Evolutionary conservation across 306 rosid species (phyloP).

Genomic region (Trifolium pratense): DNA sequence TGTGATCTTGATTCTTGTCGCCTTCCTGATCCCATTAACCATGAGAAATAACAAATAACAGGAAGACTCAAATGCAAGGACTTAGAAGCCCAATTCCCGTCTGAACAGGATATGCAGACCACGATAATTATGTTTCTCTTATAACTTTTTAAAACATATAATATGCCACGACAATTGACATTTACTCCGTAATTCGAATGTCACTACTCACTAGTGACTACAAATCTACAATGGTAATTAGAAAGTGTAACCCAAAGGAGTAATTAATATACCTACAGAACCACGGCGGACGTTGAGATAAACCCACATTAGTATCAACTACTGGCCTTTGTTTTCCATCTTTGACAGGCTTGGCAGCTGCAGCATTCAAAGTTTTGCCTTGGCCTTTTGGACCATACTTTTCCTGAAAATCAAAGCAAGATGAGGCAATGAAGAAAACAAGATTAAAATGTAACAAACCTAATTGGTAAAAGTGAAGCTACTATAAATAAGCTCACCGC

Average conservation of each 20-base stretch:
- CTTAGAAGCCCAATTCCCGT: slow-evolving; percentile 10
- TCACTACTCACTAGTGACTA: too few species aligned
- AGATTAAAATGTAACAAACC: background rate
- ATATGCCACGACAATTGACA: too few species aligned
- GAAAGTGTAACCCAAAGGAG: slow-evolving; percentile 5
- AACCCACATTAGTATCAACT: slow-evolving; percentile 80
- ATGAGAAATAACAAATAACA: background rate
- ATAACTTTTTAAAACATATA: slow-evolving; percentile 17
- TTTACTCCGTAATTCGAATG: background rate
- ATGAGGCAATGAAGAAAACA: background rate
- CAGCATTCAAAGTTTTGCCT: slow-evolving; percentile 55
- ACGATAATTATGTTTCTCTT: background rate
- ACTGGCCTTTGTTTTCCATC: slow-evolving; percentile 61
- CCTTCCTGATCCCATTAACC: slow-evolving; percentile 33
- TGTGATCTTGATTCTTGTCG: background rate
- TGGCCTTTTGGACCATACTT: slow-evolving; percentile 97
- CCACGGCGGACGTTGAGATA: slow-evolving; percentile 95
- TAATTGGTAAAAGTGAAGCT: too few species aligned
- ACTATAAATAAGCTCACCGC: slow-evolving; percentile 50
- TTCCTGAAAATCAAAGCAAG: slow-evolving; percentile 59
- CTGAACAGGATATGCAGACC: background rate
- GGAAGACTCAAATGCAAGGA: slow-evolving; percentile 6
- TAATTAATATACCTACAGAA: slow-evolving; percentile 69
- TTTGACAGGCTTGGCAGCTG: slow-evolving; percentile 62
- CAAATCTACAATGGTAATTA: slow-evolving; percentile 2